phyloP scores from a whole-genome alignment of 2,329 filamentous ascomycete genomes.

The Fusarium guadeloupense region DNA sequence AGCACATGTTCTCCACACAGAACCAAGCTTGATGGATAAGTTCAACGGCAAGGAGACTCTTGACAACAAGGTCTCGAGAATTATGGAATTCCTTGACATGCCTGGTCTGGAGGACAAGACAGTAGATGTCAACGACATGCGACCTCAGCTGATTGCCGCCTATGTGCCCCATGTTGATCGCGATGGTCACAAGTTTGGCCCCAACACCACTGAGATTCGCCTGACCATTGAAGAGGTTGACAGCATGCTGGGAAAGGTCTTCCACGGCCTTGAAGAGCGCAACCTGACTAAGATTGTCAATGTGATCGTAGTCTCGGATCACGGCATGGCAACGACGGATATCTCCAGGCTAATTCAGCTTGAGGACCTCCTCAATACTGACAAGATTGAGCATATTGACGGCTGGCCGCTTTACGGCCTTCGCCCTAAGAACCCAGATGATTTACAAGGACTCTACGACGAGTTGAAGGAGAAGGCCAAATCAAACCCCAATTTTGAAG shows the following conservation, averaged over 20 bases:
- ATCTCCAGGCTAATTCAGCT: constrained; percentile 83
- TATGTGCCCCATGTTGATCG: constrained; percentile 94
- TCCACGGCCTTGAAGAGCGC: constrained; percentile 78
- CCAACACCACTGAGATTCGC: constrained; percentile 92
- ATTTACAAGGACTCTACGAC: constrained; percentile 75
- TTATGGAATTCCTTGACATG: constrained; percentile 85
- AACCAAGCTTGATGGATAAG: constrained; percentile 83
- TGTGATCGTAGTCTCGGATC: constrained; percentile 94
- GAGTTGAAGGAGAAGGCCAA: constrained; percentile 65
- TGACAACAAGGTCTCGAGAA: constrained; percentile 77
- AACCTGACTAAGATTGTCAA: constrained; percentile 93
- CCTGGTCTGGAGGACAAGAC: constrained; percentile 73
- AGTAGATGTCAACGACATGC: constrained; percentile 60
- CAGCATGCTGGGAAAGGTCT: constrained; percentile 79
- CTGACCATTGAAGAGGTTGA: constrained; percentile 83
- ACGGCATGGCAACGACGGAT: constrained; percentile 97
- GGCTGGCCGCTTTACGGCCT: constrained; percentile 95
- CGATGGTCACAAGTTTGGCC: constrained; percentile 87
- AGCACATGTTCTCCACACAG: constrained; percentile 78
- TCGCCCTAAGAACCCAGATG: constrained; percentile 74
- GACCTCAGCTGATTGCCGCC: constrained; percentile 90
- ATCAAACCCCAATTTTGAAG: constrained; percentile 76
- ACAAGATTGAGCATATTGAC: constrained; percentile 82
- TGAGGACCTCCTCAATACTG: constrained; percentile 84
- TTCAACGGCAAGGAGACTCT: constrained; percentile 83